Evolutionary conservation across 2,329 filamentous ascomycete species (phyloP).

Genomic region (Claviceps sp.): DNA sequence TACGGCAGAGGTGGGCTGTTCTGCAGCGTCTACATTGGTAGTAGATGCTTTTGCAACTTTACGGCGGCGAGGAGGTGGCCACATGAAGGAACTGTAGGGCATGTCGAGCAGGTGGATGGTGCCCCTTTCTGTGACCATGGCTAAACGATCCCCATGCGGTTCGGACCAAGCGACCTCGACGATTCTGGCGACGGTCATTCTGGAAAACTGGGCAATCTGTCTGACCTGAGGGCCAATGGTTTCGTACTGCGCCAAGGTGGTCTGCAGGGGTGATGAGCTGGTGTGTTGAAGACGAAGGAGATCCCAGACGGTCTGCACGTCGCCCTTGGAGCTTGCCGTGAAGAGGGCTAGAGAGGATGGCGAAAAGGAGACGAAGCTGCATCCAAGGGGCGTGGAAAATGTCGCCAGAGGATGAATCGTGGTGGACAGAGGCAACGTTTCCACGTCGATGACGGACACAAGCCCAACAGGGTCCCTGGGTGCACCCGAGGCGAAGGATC

Average conservation of each 20-base stretch:
- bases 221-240: conserved; percentile 50
- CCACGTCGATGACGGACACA: conserved; percentile 61
- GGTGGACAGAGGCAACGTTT: conserved; percentile 38
- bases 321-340: conserved; percentile 72
- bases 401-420: conserved; percentile 53
- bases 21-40: conserved; percentile 27
- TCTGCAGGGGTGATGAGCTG: conserved; percentile 46
- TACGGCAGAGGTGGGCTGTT: conserved; percentile 41
- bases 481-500: conserved; percentile 40
- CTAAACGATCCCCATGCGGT: conserved; percentile 68
- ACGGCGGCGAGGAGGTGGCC: conserved; percentile 60
- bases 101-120: conserved; percentile 89
- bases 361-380: conserved; percentile 69
- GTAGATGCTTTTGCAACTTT: conserved; percentile 29
- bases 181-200: conserved; percentile 83
- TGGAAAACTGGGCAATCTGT: conserved; percentile 76
- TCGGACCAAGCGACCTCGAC: conserved; percentile 81
- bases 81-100: conserved; percentile 68
- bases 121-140: conserved; percentile 86
- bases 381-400: conserved; percentile 58
- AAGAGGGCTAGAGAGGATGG: conserved; percentile 61
- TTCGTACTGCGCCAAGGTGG: conserved; percentile 28
- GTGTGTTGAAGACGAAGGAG: conserved; percentile 52
- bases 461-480: conserved; percentile 52
- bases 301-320: conserved; percentile 73